phyloP scores from a whole-genome alignment of 2,329 filamentous ascomycete genomes.

The Zymoseptoria brevis region DNA sequence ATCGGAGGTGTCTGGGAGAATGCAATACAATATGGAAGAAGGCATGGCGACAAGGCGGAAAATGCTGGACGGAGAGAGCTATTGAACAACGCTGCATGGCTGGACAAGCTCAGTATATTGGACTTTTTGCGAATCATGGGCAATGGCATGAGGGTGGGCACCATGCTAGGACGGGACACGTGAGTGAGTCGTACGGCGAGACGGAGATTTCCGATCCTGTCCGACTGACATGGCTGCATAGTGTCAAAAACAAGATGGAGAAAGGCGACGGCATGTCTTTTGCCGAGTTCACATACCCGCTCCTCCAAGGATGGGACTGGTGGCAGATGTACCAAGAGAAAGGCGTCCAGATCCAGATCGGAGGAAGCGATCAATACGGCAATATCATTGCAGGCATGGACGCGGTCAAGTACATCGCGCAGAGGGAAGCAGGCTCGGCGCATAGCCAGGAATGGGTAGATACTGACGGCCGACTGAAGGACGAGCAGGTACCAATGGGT shows the following conservation, averaged over 20 bases:
- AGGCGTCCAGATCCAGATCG: conserved; percentile 75
- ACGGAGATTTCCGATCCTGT: background rate
- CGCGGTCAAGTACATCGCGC: conserved; percentile 66
- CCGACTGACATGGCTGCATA: conserved; percentile 28
- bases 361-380: conserved; percentile 90
- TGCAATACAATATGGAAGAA: conserved; percentile 57
- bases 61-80: conserved; percentile 61
- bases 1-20: conserved; percentile 66
- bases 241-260: conserved; percentile 74
- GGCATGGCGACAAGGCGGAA: conserved; percentile 54
- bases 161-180: conserved; percentile 85
- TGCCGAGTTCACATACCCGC: conserved; percentile 84
- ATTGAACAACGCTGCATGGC: conserved; percentile 79
- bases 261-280: conserved; percentile 88
- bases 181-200: conserved; percentile 41
- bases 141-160: conserved; percentile 64
- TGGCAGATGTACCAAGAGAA: conserved; percentile 71
- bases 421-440: conserved; percentile 26
- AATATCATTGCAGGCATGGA: conserved; percentile 92
- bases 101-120: conserved; percentile 61
- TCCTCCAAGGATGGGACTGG: conserved; percentile 95
- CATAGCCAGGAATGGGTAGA: conserved; percentile 15
- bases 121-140: conserved; percentile 72
- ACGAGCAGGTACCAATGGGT: conserved; percentile 56
- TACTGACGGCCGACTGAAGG: conserved; percentile 32